Conservation (phyloP, 1,139 yeast genomes). For the Taphrina wiesneri region DNA sequence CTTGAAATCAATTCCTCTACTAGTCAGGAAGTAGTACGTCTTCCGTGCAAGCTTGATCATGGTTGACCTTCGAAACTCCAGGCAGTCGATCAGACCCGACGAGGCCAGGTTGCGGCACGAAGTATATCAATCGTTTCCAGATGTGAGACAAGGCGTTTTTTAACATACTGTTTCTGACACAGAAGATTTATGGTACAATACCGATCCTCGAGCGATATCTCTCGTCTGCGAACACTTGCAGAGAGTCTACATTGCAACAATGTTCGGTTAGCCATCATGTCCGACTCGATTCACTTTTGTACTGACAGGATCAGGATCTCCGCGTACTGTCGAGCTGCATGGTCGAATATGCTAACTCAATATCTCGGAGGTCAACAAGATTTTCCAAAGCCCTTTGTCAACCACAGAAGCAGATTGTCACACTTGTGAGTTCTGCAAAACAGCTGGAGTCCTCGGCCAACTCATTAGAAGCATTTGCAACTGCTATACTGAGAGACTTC, state of each 20-base stretch:
- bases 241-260: neutral
- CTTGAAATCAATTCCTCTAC: no score
- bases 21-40: no score
- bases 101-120: neutral
- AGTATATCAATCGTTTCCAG: neutral
- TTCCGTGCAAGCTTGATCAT: no score
- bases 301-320: neutral
- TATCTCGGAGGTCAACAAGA: neutral
- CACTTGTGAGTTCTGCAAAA: neutral
- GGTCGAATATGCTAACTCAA: neutral
- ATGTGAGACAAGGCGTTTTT: neutral
- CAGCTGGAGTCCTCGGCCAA: neutral
- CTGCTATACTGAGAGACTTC: neutral
- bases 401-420: conserved; percentile 3
- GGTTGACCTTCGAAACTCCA: neutral
- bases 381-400: conserved; percentile 6
- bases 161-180: neutral
- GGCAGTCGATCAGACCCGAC: neutral
- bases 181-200: neutral
- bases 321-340: neutral
- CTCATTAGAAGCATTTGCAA: neutral
- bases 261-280: neutral
- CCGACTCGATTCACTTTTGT: neutral
- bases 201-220: neutral
- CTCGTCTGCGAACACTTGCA: neutral